A percentile compares a stretch with the other conserved stretches of the same genome.
These are phyloP conservation scores for Tremella fuciformis DNA, from an alignment of 768 basidiomycete genomes.

Conservation along the genomic window DNA sequence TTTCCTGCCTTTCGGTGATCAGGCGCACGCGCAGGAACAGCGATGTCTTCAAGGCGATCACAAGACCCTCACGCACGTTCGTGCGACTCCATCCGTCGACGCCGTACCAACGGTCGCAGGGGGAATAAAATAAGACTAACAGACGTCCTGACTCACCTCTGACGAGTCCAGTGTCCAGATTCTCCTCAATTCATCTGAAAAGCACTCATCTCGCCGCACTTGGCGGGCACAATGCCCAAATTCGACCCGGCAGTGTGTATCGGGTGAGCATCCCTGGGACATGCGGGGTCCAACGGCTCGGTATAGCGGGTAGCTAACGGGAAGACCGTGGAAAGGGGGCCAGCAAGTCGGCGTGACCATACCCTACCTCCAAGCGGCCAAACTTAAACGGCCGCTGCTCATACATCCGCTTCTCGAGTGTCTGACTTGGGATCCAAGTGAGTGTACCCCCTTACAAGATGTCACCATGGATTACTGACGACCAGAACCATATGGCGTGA, in stretches of 20 bases:
- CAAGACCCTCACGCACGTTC: no score
- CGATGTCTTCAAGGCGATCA: no score
- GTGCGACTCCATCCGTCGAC: no score
- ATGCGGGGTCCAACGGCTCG: not conserved
- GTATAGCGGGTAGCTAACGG: not conserved
- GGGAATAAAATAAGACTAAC: no score
- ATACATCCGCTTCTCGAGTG: slow-evolving; percentile 44
- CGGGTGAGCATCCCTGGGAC: slow-evolving; percentile 14
- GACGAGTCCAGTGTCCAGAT: no score
- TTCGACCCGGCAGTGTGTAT: slow-evolving; percentile 37
- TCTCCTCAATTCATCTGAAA: no score
- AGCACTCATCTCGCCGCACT: no score
- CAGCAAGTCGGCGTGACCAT: slow-evolving; percentile 29
- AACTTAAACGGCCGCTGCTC: slow-evolving; percentile 24
- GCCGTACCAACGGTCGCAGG: no score
- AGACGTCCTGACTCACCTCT: no score
- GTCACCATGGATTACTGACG: slow-evolving; percentile 9
- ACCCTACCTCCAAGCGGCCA: slow-evolving; percentile 38
- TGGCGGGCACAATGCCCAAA: slow-evolving; percentile 24
- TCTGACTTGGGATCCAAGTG: slow-evolving; percentile 45
- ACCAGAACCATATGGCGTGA: slow-evolving; percentile 31
- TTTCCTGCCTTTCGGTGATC: no score
- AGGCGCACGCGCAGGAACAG: no score
- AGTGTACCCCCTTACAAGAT: slow-evolving; percentile 11
- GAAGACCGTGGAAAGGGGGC: slow-evolving; percentile 34